A percentile compares a stretch with the other conserved stretches of the same genome.
Evolutionary conservation across 2,329 filamentous ascomycete genomes (phyloP).

Genomic region (Colletotrichum sp.): DNA sequence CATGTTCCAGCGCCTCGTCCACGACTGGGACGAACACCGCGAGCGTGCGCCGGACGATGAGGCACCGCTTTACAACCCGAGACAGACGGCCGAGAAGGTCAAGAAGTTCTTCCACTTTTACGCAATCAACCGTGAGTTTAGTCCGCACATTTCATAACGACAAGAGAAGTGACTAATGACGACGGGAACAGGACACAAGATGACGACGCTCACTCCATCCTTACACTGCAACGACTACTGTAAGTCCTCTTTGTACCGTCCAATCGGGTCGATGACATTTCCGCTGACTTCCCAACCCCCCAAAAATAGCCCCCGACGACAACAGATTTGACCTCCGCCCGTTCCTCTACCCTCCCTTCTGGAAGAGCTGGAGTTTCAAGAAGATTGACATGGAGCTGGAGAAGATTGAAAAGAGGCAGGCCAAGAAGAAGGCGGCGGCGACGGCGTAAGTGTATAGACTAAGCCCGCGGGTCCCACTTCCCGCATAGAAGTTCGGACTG

Average conservation of each 20-base stretch:
- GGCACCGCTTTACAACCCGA: slow-evolving; percentile 36
- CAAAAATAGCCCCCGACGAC: slow-evolving; percentile 28
- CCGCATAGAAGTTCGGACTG: neutral
- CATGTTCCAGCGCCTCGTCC: slow-evolving; percentile 50
- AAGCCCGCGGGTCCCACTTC: neutral
- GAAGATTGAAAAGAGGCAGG: slow-evolving; percentile 31
- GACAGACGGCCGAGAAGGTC: slow-evolving; percentile 44
- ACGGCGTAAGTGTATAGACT: neutral
- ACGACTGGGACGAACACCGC: slow-evolving; percentile 47
- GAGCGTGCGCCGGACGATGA: slow-evolving; percentile 29
- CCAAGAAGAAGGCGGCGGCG: slow-evolving; percentile 6
- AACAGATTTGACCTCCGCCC: slow-evolving; percentile 31
- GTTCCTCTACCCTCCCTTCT: slow-evolving; percentile 35
- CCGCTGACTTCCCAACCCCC: neutral
- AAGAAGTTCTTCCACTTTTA: slow-evolving; percentile 59
- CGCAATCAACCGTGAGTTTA: slow-evolving; percentile 53
- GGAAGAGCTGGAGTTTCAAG: slow-evolving; percentile 40
- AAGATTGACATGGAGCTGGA: slow-evolving; percentile 42
- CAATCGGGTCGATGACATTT: neutral
- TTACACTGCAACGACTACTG: slow-evolving; percentile 23
- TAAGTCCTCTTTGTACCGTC: neutral
- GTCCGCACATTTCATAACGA: neutral
- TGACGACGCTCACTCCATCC: slow-evolving; percentile 20
- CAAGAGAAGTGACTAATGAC: neutral
- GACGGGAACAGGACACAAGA: slow-evolving; percentile 17